Evolutionary conservation across 768 basidiomycete species (phyloP).

Genomic region (Plicaturopsis crispa): DNA sequence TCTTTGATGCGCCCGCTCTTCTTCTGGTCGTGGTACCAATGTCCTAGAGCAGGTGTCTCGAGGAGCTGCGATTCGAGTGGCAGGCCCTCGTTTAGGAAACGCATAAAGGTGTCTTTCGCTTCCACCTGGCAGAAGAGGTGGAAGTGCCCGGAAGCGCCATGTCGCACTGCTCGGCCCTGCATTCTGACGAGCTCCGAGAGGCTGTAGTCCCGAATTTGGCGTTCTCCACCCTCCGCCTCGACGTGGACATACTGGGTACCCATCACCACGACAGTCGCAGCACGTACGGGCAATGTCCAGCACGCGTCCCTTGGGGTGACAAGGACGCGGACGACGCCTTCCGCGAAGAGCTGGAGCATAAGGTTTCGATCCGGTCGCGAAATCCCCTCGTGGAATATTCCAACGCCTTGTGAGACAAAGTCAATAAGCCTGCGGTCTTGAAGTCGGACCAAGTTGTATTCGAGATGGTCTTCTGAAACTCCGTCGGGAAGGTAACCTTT

Average conservation of each 20-base stretch:
- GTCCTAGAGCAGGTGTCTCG: conserved; percentile 37
- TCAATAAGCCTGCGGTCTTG: conserved; percentile 60
- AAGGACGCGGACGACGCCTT: conserved; percentile 74
- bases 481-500: conserved; percentile 58
- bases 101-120: conserved; percentile 69
- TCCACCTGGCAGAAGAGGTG: conserved; percentile 88
- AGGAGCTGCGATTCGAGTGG: conserved; percentile 80
- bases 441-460: conserved; percentile 49
- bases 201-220: conserved; percentile 73
- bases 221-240: conserved; percentile 39
- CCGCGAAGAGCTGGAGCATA: conserved; percentile 74
- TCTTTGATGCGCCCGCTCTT: conserved; percentile 29
- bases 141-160: conserved; percentile 57
- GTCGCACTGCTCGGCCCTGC: conserved; percentile 80
- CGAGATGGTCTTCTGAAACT: conserved; percentile 45
- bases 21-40: conserved; percentile 39
- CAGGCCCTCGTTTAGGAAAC: conserved; percentile 83
- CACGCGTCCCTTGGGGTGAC: conserved; percentile 78
- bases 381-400: conserved; percentile 76
- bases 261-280: conserved; percentile 80
- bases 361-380: conserved; percentile 58
- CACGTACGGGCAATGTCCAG: conserved; percentile 85
- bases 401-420: conserved; percentile 78
- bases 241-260: conserved; percentile 78
- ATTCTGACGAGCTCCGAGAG: conserved; percentile 82